Conservation (phyloP, 2,329 filamentous ascomycete genomes). For the Colletotrichum gloeosporioides region DNA sequence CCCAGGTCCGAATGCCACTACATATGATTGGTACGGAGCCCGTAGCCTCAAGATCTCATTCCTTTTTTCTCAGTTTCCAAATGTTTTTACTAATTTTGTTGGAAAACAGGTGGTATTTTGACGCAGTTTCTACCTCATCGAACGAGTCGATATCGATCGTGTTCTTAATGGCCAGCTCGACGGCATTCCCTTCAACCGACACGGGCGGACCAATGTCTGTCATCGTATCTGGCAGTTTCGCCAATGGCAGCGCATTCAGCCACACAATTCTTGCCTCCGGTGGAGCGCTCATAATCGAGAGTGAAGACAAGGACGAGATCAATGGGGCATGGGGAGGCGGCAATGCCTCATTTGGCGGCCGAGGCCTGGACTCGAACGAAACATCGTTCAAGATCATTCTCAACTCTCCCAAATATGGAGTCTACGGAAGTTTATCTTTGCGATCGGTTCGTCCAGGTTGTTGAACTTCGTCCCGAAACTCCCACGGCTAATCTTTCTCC, state of each 20-base stretch:
- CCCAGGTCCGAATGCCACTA: not conserved
- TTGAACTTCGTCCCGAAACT: not conserved
- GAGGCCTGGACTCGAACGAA: not conserved
- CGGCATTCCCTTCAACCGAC: not conserved
- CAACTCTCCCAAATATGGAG: not conserved
- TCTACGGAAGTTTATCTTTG: not conserved
- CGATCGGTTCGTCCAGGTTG: not conserved
- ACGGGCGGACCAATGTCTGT: not conserved
- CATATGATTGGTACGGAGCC: not conserved
- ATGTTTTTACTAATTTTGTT: accelerated
- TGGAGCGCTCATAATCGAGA: not conserved
- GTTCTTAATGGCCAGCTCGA: not conserved
- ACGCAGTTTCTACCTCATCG: not conserved
- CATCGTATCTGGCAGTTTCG: not conserved
- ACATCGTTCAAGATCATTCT: not conserved
- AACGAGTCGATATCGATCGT: not conserved
- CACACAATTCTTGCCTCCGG: not conserved
- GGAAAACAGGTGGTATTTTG: not conserved
- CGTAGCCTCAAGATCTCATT: not conserved
- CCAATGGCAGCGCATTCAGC: not conserved
- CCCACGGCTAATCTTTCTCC: not conserved
- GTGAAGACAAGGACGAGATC: not conserved
- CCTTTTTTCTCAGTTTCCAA: not conserved
- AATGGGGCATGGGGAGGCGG: not conserved
- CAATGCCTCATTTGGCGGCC: not conserved